phyloP scores from a whole-genome alignment of 306 rosid species.

The Cucumis hystrix region DNA sequence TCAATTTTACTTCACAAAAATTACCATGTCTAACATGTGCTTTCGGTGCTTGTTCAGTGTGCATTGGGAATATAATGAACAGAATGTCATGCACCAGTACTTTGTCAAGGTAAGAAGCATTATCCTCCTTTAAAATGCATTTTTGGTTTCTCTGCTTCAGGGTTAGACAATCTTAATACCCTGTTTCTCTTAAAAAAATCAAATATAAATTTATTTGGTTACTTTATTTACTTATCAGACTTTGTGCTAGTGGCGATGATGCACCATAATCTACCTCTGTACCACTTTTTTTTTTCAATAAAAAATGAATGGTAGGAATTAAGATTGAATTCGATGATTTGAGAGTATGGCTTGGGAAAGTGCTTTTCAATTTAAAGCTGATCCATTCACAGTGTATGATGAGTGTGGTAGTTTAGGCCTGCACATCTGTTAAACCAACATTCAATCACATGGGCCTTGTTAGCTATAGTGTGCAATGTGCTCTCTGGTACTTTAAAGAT shows the following conservation, averaged over 20 bases:
- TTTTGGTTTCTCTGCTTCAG: neutral
- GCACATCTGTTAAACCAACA: neutral
- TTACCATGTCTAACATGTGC: neutral
- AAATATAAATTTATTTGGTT: neutral
- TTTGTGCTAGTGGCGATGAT: neutral
- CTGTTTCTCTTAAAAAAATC: neutral
- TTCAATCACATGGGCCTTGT: neutral
- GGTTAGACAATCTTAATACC: neutral
- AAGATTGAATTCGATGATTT: neutral
- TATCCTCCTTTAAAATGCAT: neutral
- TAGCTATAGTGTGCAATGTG: neutral
- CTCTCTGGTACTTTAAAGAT: neutral
- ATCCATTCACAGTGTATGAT: neutral
- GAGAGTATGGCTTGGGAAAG: neutral
- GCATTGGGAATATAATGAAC: constrained; percentile 53
- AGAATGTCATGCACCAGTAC: constrained; percentile 66
- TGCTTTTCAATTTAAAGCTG: neutral
- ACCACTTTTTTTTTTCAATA: neutral
- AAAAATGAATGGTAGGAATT: neutral
- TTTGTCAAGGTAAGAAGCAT: constrained; percentile 65
- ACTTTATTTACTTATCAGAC: neutral
- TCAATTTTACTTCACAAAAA: constrained; percentile 3
- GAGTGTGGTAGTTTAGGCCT: neutral
- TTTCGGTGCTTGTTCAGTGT: constrained; percentile 33
- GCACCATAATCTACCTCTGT: neutral